Evolutionary conservation across 2,329 filamentous ascomycete species (phyloP).

Genomic region (Pseudogymnoascus sp.): DNA sequence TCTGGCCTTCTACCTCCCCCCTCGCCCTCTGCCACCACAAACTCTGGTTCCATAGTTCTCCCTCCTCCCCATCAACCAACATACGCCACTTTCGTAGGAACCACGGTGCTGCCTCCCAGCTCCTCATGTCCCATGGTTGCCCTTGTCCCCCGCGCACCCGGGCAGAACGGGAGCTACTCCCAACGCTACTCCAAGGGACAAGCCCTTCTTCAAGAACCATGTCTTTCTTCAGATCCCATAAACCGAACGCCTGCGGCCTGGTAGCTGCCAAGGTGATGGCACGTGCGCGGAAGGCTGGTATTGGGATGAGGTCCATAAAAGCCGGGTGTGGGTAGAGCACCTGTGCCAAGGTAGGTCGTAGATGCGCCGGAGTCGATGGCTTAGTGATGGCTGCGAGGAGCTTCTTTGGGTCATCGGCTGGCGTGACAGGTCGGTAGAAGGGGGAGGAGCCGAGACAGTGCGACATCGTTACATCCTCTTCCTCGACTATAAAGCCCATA

Average conservation of each 20-base stretch:
- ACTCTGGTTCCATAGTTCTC: constrained; percentile 18
- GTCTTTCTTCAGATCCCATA: constrained; percentile 33
- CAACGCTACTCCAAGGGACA: constrained; percentile 16
- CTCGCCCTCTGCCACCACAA: background rate
- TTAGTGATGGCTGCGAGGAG: constrained; percentile 20
- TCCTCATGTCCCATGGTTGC: constrained; percentile 31
- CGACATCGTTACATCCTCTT: constrained; percentile 17
- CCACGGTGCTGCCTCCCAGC: constrained; percentile 24
- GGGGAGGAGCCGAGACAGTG: constrained; percentile 26
- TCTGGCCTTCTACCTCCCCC: background rate
- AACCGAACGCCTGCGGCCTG: constrained; percentile 27
- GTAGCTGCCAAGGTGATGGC: constrained; percentile 29
- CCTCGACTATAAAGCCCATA: constrained; percentile 23
- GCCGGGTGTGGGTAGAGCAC: constrained; percentile 33
- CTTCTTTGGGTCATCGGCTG: constrained; percentile 15
- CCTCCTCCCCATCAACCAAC: constrained; percentile 19
- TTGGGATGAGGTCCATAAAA: constrained; percentile 31
- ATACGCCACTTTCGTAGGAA: constrained; percentile 28
- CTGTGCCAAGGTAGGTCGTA: constrained; percentile 33
- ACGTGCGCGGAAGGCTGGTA: constrained; percentile 29
- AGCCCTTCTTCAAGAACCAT: constrained; percentile 27
- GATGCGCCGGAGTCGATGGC: constrained; percentile 25
- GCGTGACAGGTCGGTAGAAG: constrained; percentile 26
- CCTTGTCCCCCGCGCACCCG: constrained; percentile 10
- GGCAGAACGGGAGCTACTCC: background rate